phyloP scores from a whole-genome alignment of 139 green algal genomes.

The Edaphochlamys debaryana region DNA sequence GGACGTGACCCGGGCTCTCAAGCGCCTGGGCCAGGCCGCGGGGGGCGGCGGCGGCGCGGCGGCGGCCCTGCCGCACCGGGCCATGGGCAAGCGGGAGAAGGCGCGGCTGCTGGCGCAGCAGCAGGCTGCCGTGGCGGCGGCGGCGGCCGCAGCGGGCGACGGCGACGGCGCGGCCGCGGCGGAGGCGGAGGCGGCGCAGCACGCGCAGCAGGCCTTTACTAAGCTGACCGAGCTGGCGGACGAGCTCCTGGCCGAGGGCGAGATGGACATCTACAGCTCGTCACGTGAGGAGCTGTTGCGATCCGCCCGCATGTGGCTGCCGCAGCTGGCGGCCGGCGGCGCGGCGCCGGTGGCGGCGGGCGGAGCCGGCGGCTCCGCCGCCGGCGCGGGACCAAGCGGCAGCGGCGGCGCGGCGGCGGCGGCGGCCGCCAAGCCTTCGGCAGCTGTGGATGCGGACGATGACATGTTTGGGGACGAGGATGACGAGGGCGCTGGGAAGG shows the following conservation, averaged over 20 bases:
- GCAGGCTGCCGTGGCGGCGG: slow-evolving; percentile 24
- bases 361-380: not conserved
- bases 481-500: not conserved
- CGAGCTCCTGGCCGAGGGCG: slow-evolving; percentile 51
- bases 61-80: slow-evolving; percentile 7
- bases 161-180: not conserved
- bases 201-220: slow-evolving; percentile 27
- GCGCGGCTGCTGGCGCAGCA: slow-evolving; percentile 44
- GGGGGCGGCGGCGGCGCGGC: not conserved
- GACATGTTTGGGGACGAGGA: slow-evolving; percentile 57
- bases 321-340: slow-evolving; percentile 11
- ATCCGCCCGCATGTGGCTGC: slow-evolving; percentile 52
- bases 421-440: not conserved
- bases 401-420: not conserved
- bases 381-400: slow-evolving; percentile 1
- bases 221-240: slow-evolving; percentile 60
- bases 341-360: not conserved
- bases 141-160: not conserved
- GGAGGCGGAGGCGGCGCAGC: not conserved
- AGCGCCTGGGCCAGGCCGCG: slow-evolving; percentile 63
- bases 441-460: not conserved
- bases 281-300: slow-evolving; percentile 58
- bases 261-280: slow-evolving; percentile 46
- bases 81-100: slow-evolving; percentile 63
- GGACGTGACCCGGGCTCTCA: slow-evolving; percentile 68